Conservation (phyloP, 176 grass and related monocot genomes). For the Bothriochloa decipiens region DNA sequence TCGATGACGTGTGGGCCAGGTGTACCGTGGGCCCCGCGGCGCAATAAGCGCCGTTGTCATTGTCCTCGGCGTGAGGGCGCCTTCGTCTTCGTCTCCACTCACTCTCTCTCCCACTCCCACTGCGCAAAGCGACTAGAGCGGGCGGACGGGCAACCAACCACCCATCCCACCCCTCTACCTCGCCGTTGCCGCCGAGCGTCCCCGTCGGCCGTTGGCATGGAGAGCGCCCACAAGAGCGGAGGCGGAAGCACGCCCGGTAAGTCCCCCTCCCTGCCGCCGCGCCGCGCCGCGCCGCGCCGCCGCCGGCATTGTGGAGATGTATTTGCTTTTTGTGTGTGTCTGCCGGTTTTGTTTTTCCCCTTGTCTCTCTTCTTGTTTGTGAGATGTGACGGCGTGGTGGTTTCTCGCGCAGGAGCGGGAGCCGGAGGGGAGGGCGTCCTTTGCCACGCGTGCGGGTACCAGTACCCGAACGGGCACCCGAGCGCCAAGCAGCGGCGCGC, state of each 20-base stretch:
- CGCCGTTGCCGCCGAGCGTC: conserved; percentile 16
- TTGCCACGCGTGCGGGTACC: conserved; percentile 67
- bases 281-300: too few relatives aligned
- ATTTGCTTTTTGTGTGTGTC: neutral
- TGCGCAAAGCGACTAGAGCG: neutral
- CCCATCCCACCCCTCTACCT: neutral
- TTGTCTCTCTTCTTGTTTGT: neutral
- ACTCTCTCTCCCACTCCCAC: neutral
- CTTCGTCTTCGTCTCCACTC: neutral
- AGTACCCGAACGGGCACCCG: conserved; percentile 57
- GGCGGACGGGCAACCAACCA: neutral
- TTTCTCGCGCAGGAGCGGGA: conserved; percentile 14
- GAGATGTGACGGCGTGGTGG: conserved; percentile 33
- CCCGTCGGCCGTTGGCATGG: conserved; percentile 27
- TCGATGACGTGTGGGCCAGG: conserved; percentile 3
- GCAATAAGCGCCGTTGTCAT: conserved; percentile 18
- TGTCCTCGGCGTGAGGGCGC: conserved; percentile 14
- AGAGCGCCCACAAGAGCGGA: conserved; percentile 28
- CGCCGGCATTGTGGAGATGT: neutral
- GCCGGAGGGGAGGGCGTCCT: conserved; percentile 16
- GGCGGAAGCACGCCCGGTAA: conserved; percentile 23
- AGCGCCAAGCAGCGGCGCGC: conserved; percentile 66
- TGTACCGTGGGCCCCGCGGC: neutral
- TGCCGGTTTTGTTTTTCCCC: neutral
- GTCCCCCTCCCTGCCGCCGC: accelerated